Evolutionary conservation across 805 yeast species (phyloP).

Genomic region (Ogataea haglerorum): DNA sequence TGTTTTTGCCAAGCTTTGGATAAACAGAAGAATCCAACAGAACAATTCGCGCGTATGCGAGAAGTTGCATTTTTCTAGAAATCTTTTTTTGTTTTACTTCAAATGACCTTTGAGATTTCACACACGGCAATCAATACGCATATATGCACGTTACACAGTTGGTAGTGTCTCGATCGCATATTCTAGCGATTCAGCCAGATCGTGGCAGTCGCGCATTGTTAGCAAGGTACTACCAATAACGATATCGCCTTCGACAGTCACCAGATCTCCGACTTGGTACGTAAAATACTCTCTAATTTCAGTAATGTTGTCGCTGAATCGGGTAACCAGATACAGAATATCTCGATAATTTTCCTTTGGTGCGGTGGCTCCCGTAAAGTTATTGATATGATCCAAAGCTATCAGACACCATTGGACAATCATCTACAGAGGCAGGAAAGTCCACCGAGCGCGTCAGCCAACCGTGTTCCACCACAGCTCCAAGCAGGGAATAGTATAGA

Average conservation of each 20-base stretch:
- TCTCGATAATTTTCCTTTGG: slow-evolving; percentile 59
- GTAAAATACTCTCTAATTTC: slow-evolving; percentile 64
- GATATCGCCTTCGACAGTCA: slow-evolving; percentile 74
- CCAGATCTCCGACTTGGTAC: slow-evolving; percentile 75
- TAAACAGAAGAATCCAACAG: not conserved
- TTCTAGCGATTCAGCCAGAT: slow-evolving; percentile 76
- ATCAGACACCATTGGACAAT: slow-evolving; percentile 60
- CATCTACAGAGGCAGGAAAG: slow-evolving; percentile 58
- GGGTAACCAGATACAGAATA: slow-evolving; percentile 59
- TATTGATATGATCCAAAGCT: slow-evolving; percentile 69
- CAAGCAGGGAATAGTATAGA: slow-evolving; percentile 72
- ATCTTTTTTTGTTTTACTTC: not conserved
- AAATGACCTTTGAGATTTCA: slow-evolving; percentile 39
- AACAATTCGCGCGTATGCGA: not conserved
- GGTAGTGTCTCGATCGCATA: slow-evolving; percentile 78
- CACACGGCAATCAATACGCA: slow-evolving; percentile 63
- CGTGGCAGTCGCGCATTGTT: slow-evolving; percentile 66
- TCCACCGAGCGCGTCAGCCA: slow-evolving; percentile 79
- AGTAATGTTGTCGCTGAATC: slow-evolving; percentile 66
- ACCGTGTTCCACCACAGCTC: slow-evolving; percentile 54
- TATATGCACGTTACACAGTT: slow-evolving; percentile 76
- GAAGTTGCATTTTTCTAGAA: not conserved
- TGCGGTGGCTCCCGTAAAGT: slow-evolving; percentile 73
- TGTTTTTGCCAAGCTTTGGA: not conserved
- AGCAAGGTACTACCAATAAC: slow-evolving; percentile 48